Evolutionary conservation across 352 stramenopile species (phyloP), one percentile per base, ranked within the genome.

Genomic region (Globisporangium parvum): DNA sequence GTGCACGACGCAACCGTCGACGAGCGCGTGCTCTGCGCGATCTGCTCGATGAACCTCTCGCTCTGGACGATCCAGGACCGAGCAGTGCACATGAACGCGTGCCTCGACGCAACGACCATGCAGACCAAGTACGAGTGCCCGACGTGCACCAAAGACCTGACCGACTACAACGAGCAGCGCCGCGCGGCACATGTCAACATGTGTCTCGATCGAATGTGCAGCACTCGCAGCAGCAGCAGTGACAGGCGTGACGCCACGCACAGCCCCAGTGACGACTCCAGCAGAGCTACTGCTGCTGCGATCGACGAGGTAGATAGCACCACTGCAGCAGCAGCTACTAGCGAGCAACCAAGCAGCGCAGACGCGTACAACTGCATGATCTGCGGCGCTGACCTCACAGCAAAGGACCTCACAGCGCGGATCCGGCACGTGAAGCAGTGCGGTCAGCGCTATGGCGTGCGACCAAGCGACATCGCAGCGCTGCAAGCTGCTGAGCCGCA

Each of bases 341-440:
- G 48, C 26, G 21, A 47, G 10, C 31, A 51, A 17, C 31, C 9
- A 23, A n/a, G 37, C 0, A 33, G 23, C 3, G 21, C 48, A 31
- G 20, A 60, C 15, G 35, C 28, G 17, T 84, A 87, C 53, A 55
- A 54, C 6, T 94, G 85, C 56, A 85, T 77, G 40, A 91, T 92
- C 55, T 94, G 85, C 56, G 71, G 82, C 8, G 44, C 74, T 18
- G 51, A 78, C 23, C 71, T 91, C 40, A 55, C 67, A 15, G 61
- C 70, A 11, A 65, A 69, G 20, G 57, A 66, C 6, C 24, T 88
- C 8, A 65, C 63, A 45, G 57, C 59, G 24, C 73, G 75, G n/a
- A 90, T 91, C 49, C 71, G 73, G n/a, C 85, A 95, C 51, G 67
- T 90, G 42, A 95, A 95, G 59, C 67, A 74, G 48, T 95, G 82